Evolutionary conservation across 805 yeast genomes (phyloP).

Genomic region (Zygotorulaspora florentina): DNA sequence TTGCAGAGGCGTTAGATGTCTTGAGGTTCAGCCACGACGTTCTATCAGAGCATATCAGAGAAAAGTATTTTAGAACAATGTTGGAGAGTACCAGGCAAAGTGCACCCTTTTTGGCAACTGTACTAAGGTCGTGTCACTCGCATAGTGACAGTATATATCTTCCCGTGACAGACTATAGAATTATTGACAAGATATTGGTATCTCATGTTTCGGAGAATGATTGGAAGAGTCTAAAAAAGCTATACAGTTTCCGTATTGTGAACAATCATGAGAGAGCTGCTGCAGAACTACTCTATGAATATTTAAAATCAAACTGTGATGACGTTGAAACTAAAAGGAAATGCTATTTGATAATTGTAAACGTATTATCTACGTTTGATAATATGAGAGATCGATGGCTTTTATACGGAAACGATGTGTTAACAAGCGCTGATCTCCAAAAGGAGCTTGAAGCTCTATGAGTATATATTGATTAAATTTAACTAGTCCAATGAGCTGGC

Average conservation of each 20-base stretch:
- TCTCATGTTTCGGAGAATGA: constrained; percentile 13
- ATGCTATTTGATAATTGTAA: constrained; percentile 26
- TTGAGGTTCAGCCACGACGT: constrained; percentile 27
- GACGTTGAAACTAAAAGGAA: constrained; percentile 14
- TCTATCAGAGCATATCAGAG: constrained; percentile 21
- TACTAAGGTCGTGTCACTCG: constrained; percentile 20
- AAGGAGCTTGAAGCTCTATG: constrained; percentile 14
- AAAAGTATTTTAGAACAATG: constrained; percentile 19
- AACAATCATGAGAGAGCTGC: constrained; percentile 31
- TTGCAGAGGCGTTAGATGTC: constrained; percentile 31
- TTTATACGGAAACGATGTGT: constrained; percentile 21
- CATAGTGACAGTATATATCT: constrained; percentile 13
- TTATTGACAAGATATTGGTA: constrained; percentile 25
- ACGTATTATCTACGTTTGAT: constrained; percentile 27
- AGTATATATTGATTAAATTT: constrained; percentile 1
- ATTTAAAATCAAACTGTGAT: constrained; percentile 9
- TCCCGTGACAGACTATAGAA: constrained; percentile 22
- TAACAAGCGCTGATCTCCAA: constrained; percentile 29
- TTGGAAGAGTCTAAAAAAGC: constrained; percentile 26
- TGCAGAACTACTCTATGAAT: constrained; percentile 28
- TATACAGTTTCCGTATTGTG: constrained; percentile 29
- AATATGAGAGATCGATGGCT: constrained; percentile 30
- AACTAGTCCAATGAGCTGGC: not conserved
- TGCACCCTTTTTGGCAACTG: constrained; percentile 23
- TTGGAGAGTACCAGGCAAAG: constrained; percentile 15